These are phyloP conservation scores for Akanthomyces dipterigenus DNA, from an alignment of 2,329 filamentous ascomycete species.

Conservation along the genomic window DNA sequence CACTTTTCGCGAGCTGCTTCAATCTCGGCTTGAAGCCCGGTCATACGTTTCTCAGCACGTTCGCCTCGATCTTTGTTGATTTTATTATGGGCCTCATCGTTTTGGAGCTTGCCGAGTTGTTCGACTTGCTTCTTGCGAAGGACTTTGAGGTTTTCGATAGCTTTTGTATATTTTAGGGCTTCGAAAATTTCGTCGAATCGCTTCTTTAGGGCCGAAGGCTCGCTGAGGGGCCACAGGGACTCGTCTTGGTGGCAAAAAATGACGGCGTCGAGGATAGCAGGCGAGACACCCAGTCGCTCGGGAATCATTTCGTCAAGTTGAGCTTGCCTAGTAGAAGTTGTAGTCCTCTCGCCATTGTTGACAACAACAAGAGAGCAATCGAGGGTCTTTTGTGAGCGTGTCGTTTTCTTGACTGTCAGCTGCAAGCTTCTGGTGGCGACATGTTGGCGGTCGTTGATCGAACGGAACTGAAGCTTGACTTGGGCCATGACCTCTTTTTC, in stretches of 20 bases:
- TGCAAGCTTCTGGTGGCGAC: slow-evolving; percentile 79
- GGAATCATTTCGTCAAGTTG: slow-evolving; percentile 83
- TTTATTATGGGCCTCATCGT: slow-evolving; percentile 71
- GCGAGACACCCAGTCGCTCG: slow-evolving; percentile 79
- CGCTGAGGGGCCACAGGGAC: slow-evolving; percentile 92
- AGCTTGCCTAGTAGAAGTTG: slow-evolving; percentile 70
- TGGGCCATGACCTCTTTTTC: slow-evolving; percentile 88
- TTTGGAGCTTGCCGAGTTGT: slow-evolving; percentile 64
- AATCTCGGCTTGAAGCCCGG: slow-evolving; percentile 60
- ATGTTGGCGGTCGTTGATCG: slow-evolving; percentile 70
- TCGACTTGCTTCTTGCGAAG: slow-evolving; percentile 77
- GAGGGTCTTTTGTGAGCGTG: slow-evolving; percentile 71
- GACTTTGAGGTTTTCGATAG: slow-evolving; percentile 88
- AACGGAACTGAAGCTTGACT: slow-evolving; percentile 82
- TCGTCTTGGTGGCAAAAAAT: slow-evolving; percentile 99
- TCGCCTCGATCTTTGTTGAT: slow-evolving; percentile 79
- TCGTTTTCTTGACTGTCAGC: slow-evolving; percentile 77
- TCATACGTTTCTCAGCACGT: slow-evolving; percentile 58
- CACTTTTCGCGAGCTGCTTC: slow-evolving; percentile 53
- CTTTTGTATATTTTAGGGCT: slow-evolving; percentile 92
- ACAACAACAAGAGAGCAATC: slow-evolving; percentile 72
- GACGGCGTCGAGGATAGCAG: slow-evolving; percentile 84
- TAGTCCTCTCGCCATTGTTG: slow-evolving; percentile 71
- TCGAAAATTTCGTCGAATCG: slow-evolving; percentile 98
- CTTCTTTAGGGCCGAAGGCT: slow-evolving; percentile 79